Conservation (phyloP, 1,284 basidiomycete genomes). For the Melanopsichium pennsylvanicum region DNA sequence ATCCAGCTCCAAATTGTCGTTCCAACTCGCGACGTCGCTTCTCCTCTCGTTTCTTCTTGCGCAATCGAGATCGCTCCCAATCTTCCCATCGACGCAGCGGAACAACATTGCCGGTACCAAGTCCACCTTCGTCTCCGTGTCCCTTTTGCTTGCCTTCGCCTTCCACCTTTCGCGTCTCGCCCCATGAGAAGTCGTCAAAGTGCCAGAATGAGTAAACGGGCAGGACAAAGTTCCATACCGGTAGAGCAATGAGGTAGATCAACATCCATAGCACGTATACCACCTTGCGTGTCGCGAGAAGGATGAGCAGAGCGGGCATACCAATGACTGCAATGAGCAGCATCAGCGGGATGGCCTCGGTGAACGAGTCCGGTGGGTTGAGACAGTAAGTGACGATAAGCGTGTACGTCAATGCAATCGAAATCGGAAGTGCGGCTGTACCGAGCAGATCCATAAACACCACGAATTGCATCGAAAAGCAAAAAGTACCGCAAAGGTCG, state of each 20-base stretch:
- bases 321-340: slow-evolving; percentile 89
- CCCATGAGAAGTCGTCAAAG: slow-evolving; percentile 99
- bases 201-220: slow-evolving; percentile 98
- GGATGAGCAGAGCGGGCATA: slow-evolving; percentile 88
- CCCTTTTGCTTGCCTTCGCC: slow-evolving; percentile 70
- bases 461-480: slow-evolving; percentile 79
- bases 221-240: slow-evolving; percentile 71
- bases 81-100: slow-evolving; percentile 97
- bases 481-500: slow-evolving; percentile 76
- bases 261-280: slow-evolving; percentile 98
- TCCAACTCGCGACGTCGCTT: slow-evolving; percentile 70
- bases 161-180: slow-evolving; percentile 96
- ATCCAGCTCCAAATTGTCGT: slow-evolving; percentile 72
- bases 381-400: slow-evolving; percentile 82
- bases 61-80: slow-evolving; percentile 95
- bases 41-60: slow-evolving; percentile 89
- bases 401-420: slow-evolving; percentile 88
- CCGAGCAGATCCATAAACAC: slow-evolving; percentile 98
- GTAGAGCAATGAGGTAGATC: slow-evolving; percentile 78
- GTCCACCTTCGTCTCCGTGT: slow-evolving; percentile 75
- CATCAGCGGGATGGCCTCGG: slow-evolving; percentile 92
- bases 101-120: slow-evolving; percentile 73
- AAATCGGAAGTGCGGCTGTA: slow-evolving; percentile 92
- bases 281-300: slow-evolving; percentile 91
- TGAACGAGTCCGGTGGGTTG: slow-evolving; percentile 81